Conservation (phyloP, 2,329 filamentous ascomycete genomes). For the Westerdykella ornata region DNA sequence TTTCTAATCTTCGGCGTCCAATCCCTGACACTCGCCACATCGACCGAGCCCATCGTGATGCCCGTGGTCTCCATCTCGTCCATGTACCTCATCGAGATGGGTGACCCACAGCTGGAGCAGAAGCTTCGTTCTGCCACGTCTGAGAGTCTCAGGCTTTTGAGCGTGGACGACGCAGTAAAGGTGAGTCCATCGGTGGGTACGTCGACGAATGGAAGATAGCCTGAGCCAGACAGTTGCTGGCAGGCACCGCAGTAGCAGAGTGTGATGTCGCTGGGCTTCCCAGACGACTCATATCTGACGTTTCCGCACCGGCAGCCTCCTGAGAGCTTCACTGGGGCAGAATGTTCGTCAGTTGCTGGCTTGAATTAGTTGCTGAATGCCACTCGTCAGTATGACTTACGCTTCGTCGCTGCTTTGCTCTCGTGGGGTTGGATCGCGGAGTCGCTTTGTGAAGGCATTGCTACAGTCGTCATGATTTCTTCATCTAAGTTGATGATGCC, state of each 20-base stretch:
- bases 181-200: conserved; percentile 34
- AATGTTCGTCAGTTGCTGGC: too few species aligned
- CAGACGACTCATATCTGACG: conserved; percentile 39
- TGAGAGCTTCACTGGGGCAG: conserved; percentile 16
- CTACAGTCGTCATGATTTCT: too few species aligned
- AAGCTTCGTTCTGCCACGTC: conserved; percentile 40
- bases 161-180: conserved; percentile 26
- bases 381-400: too few species aligned
- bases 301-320: conserved; percentile 43
- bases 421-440: too few species aligned
- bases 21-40: conserved; percentile 36
- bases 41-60: conserved; percentile 37
- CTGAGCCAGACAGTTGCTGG: conserved; percentile 43
- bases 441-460: too few species aligned
- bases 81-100: conserved; percentile 41
- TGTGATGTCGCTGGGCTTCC: conserved; percentile 31
- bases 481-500: too few species aligned
- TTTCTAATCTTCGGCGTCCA: conserved; percentile 14
- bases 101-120: conserved; percentile 44
- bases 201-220: conserved; percentile 40
- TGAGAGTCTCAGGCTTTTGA: conserved; percentile 34
- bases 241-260: conserved; percentile 47
- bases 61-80: conserved; percentile 25
- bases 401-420: too few species aligned
- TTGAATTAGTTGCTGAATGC: too few species aligned